Percentiles rank a stretch among this genome's conserved stretches.
Conservation (phyloP, 225 moss, liverwort and hornwort species). For the Ulota crispa region DNA sequence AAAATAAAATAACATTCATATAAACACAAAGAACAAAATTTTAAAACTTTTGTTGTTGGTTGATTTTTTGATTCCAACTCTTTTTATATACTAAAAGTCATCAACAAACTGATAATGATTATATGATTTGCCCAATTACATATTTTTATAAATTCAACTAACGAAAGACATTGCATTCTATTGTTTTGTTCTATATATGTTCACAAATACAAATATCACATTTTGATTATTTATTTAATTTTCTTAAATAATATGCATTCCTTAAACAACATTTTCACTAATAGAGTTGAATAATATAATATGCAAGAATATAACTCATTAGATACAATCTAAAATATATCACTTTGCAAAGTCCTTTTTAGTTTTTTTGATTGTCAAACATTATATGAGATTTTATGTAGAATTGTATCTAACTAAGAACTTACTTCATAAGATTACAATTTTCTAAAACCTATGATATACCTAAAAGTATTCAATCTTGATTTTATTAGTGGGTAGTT, state of each 20-base stretch:
- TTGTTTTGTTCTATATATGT: not conserved
- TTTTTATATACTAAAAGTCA: not conserved
- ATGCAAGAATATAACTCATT: not conserved
- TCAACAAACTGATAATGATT: not conserved
- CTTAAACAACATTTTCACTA: not conserved
- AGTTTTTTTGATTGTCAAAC: not conserved
- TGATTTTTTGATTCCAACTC: not conserved
- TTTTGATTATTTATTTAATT: not conserved
- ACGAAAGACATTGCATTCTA: too few relatives aligned
- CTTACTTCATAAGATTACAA: not conserved
- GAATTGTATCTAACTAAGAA: not conserved
- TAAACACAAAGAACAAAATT: not conserved
- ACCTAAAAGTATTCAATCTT: not conserved
- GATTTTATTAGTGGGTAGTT: not conserved
- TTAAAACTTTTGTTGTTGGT: not conserved
- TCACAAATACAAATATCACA: not conserved
- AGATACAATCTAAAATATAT: not conserved
- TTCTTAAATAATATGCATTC: constrained; percentile 13
- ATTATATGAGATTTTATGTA: not conserved
- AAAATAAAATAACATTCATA: not conserved
- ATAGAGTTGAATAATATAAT: not conserved
- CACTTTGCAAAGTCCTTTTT: not conserved
- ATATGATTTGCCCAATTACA: not conserved
- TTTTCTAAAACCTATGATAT: constrained; percentile 1
- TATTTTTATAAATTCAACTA: not conserved